Evolutionary conservation across 768 basidiomycete species (phyloP), one percentile per base, ranked within the genome.

Genomic region (Xerocomus potaroensis): DNA sequence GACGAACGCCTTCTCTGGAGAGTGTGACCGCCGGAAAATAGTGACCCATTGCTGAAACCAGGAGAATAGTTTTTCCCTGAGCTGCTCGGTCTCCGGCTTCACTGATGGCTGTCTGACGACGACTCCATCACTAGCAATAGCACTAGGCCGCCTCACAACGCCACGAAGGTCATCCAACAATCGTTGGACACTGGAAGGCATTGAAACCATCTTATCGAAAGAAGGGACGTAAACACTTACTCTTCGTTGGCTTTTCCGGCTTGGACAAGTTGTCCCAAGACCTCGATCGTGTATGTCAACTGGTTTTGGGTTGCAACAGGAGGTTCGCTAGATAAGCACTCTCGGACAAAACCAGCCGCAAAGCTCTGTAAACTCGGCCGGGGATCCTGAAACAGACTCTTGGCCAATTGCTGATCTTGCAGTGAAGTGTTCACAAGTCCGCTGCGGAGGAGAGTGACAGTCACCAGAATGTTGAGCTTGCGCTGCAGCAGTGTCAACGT

Each of bases 41-140:
- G 77, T 76, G 54, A 97, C 90, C 96, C 96, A 99, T 73, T 97
- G 88, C 60, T 91, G 87, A 72, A 91, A 91, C 82, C 84, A 88
- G 43, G 79, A 72, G 52, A 81, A 79, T 0, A 91, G 68, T 54
- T 85, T 86, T 55, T 88, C 84, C 29, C 86, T 75, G 47, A 90
- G 71, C 51, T 84, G 80, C 38, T 87, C 86, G 3, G 79, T 80
- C 64, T 88, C 88, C 3, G 84, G 78, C 60, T 85, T 83, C 33
- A 72, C 74, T 5, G 78, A 72, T 10, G 77, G 69, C 50, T 79
- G 72, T 36, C 74, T 73, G 39, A 65, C 57, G 41, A 66, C 55
- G 22, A 59, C 57, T 30, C 16, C 59, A 49, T 74, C 79, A 0
- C 70, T 58, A 43, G 64, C 57, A n/a, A 65, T 60, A 8, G 70